A percentile compares a stretch with the other conserved stretches of the same genome.
Evolutionary conservation across 345 rosid genomes (phyloP).

Genomic region (Anacardium occidentale): DNA sequence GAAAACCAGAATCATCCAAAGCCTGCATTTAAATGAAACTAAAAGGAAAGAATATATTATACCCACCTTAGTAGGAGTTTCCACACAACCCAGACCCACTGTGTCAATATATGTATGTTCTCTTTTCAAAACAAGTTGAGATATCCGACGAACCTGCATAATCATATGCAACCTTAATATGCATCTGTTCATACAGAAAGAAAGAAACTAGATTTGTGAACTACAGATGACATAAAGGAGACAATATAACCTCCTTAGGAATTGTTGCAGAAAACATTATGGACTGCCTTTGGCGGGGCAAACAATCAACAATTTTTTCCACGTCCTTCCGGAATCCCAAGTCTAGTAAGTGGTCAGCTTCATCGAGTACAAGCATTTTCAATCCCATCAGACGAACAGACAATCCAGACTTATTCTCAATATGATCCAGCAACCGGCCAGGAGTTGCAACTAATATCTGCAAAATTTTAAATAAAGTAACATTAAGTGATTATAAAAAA

Average conservation of each 20-base stretch:
- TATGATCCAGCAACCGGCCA: conserved; percentile 90
- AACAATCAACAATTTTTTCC: conserved; percentile 83
- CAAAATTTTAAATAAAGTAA: conserved; percentile 14
- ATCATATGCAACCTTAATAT: conserved; percentile 6
- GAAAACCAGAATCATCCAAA: conserved; percentile 3
- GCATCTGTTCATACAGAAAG: conserved; percentile 1
- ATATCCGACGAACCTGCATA: conserved; percentile 79
- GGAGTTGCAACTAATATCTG: conserved; percentile 96
- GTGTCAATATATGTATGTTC: conserved; percentile 79
- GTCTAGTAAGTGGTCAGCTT: conserved; percentile 92
- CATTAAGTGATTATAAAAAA: conserved; percentile 9
- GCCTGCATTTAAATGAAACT: conserved; percentile 4
- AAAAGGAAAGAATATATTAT: not conserved
- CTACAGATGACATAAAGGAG: conserved; percentile 12
- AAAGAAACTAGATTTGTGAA: conserved; percentile 4
- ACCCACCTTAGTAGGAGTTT: conserved; percentile 78
- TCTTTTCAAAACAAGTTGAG: conserved; percentile 88
- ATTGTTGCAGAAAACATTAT: conserved; percentile 87
- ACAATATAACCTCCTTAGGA: conserved; percentile 73
- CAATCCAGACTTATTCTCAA: conserved; percentile 80
- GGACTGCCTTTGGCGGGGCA: conserved; percentile 86
- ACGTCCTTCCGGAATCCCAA: conserved; percentile 94
- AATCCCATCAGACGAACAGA: conserved; percentile 81
- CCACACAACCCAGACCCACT: conserved; percentile 67
- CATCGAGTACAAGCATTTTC: conserved; percentile 89